Evolutionary conservation across 192 early-diverging fungal genomes (phyloP).

Genomic region (Linnemannia zychae): DNA sequence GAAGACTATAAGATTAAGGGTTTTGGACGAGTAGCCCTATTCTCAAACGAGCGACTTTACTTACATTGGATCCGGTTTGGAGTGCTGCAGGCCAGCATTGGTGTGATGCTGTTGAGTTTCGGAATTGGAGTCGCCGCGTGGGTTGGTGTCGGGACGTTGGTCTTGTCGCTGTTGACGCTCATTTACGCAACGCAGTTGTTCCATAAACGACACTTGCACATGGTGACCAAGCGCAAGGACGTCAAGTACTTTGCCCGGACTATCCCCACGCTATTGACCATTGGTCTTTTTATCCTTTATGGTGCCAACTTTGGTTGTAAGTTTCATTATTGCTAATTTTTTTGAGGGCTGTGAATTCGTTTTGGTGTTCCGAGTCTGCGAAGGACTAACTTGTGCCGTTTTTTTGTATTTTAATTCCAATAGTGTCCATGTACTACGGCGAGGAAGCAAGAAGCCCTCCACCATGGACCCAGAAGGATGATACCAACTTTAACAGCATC

Average conservation of each 20-base stretch:
- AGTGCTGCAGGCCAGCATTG: constrained; percentile 27
- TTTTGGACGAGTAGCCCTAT: constrained; percentile 16
- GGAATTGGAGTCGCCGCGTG: constrained; percentile 15
- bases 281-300: constrained; percentile 20
- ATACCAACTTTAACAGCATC: not conserved
- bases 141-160: constrained; percentile 16
- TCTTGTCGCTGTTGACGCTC: constrained; percentile 30
- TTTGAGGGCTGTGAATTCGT: too few relatives aligned
- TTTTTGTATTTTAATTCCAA: not conserved
- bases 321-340: constrained; percentile 3
- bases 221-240: constrained; percentile 30
- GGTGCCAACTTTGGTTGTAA: constrained; percentile 30
- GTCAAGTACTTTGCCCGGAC: constrained; percentile 34
- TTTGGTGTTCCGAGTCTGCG: too few relatives aligned
- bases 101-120: constrained; percentile 30
- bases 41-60: constrained; percentile 47
- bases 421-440: constrained; percentile 15
- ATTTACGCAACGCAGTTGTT: constrained; percentile 42
- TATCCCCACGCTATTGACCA: constrained; percentile 27
- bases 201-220: constrained; percentile 40
- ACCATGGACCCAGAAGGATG: constrained; percentile 29
- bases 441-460: constrained; percentile 7
- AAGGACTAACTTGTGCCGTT: not conserved
- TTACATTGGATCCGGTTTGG: constrained; percentile 51
- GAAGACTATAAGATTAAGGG: constrained; percentile 12